phyloP scores from a whole-genome alignment of 2,329 filamentous ascomycete species.

The Pyrenochaeta sp. region DNA sequence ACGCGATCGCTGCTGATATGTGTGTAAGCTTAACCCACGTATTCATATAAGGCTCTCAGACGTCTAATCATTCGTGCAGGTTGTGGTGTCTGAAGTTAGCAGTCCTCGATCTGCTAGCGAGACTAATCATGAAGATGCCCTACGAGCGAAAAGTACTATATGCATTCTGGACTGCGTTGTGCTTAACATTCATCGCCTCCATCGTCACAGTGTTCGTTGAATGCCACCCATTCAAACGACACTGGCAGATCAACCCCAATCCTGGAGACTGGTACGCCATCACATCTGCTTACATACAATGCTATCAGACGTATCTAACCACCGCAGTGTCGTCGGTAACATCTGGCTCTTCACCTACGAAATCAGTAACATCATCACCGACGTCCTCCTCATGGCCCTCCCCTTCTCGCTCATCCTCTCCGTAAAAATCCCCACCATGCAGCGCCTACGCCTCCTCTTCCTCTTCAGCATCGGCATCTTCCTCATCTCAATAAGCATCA shows the following conservation, averaged over 20 bases:
- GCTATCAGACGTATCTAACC: constrained; percentile 5
- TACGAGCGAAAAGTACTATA: constrained; percentile 22
- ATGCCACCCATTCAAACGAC: constrained; percentile 19
- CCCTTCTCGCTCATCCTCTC: constrained; percentile 20
- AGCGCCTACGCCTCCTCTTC: constrained; percentile 24
- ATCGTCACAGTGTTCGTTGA: constrained; percentile 18
- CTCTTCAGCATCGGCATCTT: constrained; percentile 29
- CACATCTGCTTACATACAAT: not conserved
- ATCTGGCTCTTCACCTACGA: constrained; percentile 31
- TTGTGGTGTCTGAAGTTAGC: constrained; percentile 29
- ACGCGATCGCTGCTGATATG: constrained; percentile 25
- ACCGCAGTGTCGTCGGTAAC: constrained; percentile 23
- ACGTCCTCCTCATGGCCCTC: constrained; percentile 25
- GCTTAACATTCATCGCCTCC: constrained; percentile 23
- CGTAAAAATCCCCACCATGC: constrained; percentile 14
- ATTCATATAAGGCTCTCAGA: not conserved
- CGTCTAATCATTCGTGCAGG: constrained; percentile 3
- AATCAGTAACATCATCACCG: constrained; percentile 26
- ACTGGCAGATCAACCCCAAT: constrained; percentile 28
- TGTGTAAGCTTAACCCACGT: constrained; percentile 12
- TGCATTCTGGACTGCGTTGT: constrained; percentile 11
- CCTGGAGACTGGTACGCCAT: constrained; percentile 24
- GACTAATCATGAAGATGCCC: constrained; percentile 25
- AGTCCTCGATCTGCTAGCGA: constrained; percentile 23
- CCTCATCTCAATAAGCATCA: constrained; percentile 24